Evolutionary conservation across 2,329 filamentous ascomycete species (phyloP), one percentile per base, ranked within the genome.

Genomic region (Penicillium sp.): DNA sequence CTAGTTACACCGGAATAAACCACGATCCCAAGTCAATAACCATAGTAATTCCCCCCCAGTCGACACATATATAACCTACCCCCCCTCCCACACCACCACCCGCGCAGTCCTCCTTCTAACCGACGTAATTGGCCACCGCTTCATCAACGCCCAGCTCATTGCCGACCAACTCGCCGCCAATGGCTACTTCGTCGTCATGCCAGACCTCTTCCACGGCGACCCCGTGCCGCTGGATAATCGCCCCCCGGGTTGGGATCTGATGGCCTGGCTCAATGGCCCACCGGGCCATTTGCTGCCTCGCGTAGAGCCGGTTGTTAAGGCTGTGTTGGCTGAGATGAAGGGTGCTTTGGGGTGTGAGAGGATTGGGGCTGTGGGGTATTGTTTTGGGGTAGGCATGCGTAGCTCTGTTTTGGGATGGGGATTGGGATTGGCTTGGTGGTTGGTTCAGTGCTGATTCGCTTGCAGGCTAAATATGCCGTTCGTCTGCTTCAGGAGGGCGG

Each of bases 401-500:
- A 41, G 38, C 10, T 8, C 17, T 22, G 4, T 22, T 22, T 41
- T 41, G 38, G 39, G 15, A 28, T 28, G 4, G 34, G 6, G 12
- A 12, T 50, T 10, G 14, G 10, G 25, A 17, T 4, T 5, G 3
- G 4, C 4, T 17, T 7, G 31, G 1, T 50, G 12, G 31, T 35
- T 49, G 28, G 25, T 15, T 7, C n/a, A 14, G 47, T 31, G 34
- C 48, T 50, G 5, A 35, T 35, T n/a, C 31, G 10, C 25, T 7
- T 35, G 11, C 20, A 67, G 49, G 68, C 63, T 31, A 73, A 88
- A 83, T 91, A 90, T 72, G 84, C 90, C n/a, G 81, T 85, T 45
- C 84, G 91, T 34, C 87, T 88, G 77, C 84, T 86, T 64, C 66
- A 80, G 75, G 82, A 83, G 58, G 82, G 77, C 37, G 71, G 80